Evolutionary conservation across 2,329 filamentous ascomycete species (phyloP), one percentile per base, ranked within the genome.

Genomic region (Pestalotiopsis sp.): DNA sequence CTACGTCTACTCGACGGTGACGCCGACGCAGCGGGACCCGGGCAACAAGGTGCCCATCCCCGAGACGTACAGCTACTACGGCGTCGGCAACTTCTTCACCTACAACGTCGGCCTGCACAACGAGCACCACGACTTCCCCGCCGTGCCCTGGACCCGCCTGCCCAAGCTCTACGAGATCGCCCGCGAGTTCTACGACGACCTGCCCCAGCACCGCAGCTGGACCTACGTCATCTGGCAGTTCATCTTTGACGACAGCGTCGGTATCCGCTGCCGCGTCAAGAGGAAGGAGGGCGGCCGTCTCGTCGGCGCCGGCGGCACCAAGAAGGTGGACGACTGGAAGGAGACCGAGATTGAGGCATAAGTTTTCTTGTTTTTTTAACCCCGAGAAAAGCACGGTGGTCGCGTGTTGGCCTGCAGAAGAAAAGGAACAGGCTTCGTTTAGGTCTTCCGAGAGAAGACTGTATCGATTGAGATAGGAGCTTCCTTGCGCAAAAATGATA

Each of bases 51-150:
- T 92, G 57, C 86, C 91, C 17, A 87, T 97, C 4, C 95, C 96
- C 2, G 96, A 99, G 85, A 99, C 96, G 1, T 99, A 94, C 83
- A 95, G 92, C 62, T 99, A 99, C 87, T 99, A 99, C 79, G 96
- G 96, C 0, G 89, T 92, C 0, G 87, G 98, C 72, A 99, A 99
- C 83, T 82, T 94, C 75, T 83, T 99, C 64, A 97, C 95, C 0
- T 99, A 98, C 86, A 99, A 99, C 75, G 96, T 99, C 60, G 96
- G 96, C 66, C 84, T 98, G 77, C 96, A 99, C 85, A 99, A 99
- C 79, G 96, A 99, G 85, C 96, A 99, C 82, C 96, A 99, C 80
- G 96, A 99, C 81, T 99, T 99, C 83, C 96, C 96, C 12, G 96
- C 96, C 62, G 89, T 99, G 61, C 95, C 96, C 0, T 99, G 96